Conservation (phyloP, 768 basidiomycete species). For the Auricularia cornea region DNA sequence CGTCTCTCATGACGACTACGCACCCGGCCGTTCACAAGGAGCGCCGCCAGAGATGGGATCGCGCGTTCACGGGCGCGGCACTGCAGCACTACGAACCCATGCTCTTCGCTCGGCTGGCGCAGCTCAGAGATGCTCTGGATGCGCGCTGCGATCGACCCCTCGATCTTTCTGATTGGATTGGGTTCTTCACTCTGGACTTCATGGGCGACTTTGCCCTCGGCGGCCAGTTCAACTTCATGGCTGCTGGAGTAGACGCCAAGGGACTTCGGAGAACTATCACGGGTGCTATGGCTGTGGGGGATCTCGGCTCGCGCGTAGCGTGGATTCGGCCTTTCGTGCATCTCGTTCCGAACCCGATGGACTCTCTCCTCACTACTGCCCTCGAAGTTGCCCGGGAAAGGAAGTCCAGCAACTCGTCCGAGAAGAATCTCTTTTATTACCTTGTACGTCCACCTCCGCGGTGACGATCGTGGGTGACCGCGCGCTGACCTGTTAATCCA, state of each 20-base stretch:
- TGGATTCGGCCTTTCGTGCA: not conserved
- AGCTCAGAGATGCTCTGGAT: not conserved
- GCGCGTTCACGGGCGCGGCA: not conserved
- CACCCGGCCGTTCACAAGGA: not conserved
- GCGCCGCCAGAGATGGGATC: not conserved
- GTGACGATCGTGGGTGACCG: not conserved
- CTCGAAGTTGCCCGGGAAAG: not conserved
- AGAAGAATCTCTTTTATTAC: constrained; percentile 6
- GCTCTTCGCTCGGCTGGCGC: not conserved
- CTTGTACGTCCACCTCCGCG: constrained; percentile 1
- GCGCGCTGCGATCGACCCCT: not conserved
- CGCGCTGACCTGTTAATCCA: too few relatives aligned
- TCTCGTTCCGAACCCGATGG: not conserved
- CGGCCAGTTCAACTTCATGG: constrained; percentile 3
- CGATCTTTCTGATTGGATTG: not conserved
- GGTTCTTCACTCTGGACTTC: constrained; percentile 2
- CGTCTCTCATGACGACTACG: not conserved
- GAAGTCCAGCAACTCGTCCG: not conserved
- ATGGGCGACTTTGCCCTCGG: constrained; percentile 9
- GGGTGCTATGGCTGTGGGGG: not conserved
- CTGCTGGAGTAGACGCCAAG: not conserved
- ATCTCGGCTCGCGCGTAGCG: constrained; percentile 1
- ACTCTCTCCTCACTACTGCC: not conserved
- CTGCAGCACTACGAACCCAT: not conserved
- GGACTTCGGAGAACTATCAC: not conserved